A percentile compares a stretch with the other conserved stretches of the same genome.
Conservation (phyloP, 2,329 filamentous ascomycete genomes). For the Xylaria sp. region DNA sequence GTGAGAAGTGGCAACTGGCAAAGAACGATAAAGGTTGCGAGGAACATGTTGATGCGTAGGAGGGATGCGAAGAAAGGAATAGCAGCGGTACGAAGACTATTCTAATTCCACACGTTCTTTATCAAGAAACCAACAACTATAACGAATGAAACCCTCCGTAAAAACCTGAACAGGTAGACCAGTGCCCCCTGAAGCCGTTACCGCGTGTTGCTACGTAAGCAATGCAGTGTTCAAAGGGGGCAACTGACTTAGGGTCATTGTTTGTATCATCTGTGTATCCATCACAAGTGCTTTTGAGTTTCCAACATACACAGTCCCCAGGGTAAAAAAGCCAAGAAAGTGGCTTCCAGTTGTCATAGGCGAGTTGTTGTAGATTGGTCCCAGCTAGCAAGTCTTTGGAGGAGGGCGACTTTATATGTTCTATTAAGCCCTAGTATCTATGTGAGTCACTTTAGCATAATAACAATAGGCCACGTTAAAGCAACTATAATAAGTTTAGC, state of each 20-base stretch:
- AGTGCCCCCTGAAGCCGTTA: not conserved
- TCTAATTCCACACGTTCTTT: not conserved
- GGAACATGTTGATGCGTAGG: too few relatives aligned
- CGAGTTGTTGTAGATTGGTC: not conserved
- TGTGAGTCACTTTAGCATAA: too few relatives aligned
- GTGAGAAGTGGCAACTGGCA: too few relatives aligned
- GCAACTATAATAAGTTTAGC: too few relatives aligned
- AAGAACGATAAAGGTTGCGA: too few relatives aligned
- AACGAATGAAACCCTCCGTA: not conserved
- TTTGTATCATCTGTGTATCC: not conserved
- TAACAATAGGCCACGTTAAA: too few relatives aligned
- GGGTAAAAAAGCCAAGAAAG: not conserved
- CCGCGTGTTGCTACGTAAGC: not conserved
- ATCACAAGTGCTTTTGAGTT: not conserved
- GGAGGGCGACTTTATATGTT: not conserved
- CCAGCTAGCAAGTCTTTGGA: not conserved
- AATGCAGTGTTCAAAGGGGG: not conserved
- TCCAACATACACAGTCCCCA: not conserved
- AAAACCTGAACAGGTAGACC: not conserved
- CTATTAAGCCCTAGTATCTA: too few relatives aligned
- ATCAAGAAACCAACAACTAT: not conserved
- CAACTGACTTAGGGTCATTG: not conserved
- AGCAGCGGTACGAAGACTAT: too few relatives aligned
- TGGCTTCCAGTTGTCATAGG: conserved; percentile 3
- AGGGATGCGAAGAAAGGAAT: too few relatives aligned